Percentiles rank a stretch among this genome's conserved stretches.
These are phyloP conservation scores for Eragrostis tef DNA, from an alignment of 202 grass and related monocot genomes.

Conservation along the genomic window DNA sequence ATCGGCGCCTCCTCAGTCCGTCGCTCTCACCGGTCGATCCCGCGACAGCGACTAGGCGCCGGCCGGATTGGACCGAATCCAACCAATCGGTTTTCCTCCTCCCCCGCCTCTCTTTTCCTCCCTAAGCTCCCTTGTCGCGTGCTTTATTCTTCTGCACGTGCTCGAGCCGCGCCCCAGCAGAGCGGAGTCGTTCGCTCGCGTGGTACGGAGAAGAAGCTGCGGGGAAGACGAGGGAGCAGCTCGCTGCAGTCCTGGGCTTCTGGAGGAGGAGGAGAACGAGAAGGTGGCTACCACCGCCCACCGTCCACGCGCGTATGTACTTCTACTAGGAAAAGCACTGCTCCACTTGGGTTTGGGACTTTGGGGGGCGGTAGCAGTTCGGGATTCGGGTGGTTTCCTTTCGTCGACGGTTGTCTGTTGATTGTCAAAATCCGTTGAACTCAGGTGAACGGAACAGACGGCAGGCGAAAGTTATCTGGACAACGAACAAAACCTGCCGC, in stretches of 20 bases:
- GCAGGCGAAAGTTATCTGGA: neutral
- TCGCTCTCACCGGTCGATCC: slow-evolving; percentile 9
- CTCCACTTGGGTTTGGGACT: neutral
- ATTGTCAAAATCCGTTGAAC: neutral
- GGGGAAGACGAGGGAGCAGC: slow-evolving; percentile 44
- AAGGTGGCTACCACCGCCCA: slow-evolving; percentile 11
- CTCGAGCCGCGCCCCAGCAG: neutral
- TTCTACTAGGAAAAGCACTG: neutral
- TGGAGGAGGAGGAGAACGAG: neutral
- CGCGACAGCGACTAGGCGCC: neutral
- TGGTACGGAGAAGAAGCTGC: slow-evolving; percentile 18
- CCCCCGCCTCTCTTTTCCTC: too few species aligned
- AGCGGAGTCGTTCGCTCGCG: slow-evolving; percentile 24
- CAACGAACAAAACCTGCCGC: neutral
- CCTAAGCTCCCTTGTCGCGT: neutral
- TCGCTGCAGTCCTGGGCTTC: slow-evolving; percentile 13
- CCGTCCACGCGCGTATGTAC: too few species aligned
- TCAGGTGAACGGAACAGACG: neutral
- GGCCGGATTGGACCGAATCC: slow-evolving; percentile 35
- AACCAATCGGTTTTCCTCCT: neutral
- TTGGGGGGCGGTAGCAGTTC: slow-evolving; percentile 13
- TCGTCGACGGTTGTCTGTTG: neutral
- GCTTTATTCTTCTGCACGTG: neutral
- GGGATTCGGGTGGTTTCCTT: neutral
- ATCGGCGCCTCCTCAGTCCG: neutral